These are phyloP conservation scores for Fraxinus cuspidata DNA, from an alignment of 257 asterid genomes.

Conservation along the genomic window DNA sequence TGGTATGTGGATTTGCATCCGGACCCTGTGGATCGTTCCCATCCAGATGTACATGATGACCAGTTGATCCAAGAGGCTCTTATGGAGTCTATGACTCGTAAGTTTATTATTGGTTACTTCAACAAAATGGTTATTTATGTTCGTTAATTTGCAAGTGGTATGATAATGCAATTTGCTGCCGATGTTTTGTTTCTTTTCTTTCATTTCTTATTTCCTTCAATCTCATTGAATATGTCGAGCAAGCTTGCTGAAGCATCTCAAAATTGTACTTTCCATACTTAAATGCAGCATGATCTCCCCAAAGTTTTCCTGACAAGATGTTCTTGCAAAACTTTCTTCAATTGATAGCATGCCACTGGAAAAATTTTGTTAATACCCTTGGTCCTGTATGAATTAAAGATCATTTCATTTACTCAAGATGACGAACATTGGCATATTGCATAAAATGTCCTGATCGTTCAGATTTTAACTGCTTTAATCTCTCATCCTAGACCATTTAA, in stretches of 20 bases:
- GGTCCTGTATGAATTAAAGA: not conserved
- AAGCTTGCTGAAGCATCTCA: not conserved
- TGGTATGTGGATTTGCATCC: conserved; percentile 92
- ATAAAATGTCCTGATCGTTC: not conserved
- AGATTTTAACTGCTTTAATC: conserved; percentile 12
- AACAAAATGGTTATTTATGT: not conserved
- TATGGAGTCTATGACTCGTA: conserved; percentile 56
- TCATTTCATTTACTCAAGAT: conserved; percentile 10
- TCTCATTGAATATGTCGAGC: not conserved
- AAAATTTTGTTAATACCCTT: not conserved
- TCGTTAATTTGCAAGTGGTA: not conserved
- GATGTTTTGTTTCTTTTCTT: not conserved
- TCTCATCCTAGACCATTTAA: not conserved
- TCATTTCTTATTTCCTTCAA: not conserved
- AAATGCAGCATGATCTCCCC: conserved; percentile 4
- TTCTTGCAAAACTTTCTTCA: not conserved
- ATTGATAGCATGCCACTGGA: not conserved
- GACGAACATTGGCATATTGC: conserved; percentile 16
- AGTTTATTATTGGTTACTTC: conserved; percentile 24
- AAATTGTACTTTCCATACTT: not conserved
- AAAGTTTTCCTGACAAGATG: conserved; percentile 2
- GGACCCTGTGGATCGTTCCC: conserved; percentile 88
- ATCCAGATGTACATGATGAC: conserved; percentile 91
- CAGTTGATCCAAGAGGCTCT: conserved; percentile 67
- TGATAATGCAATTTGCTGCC: not conserved